These are phyloP conservation scores for Populus ilicifolia DNA, from an alignment of 345 rosid genomes.

Conservation along the genomic window DNA sequence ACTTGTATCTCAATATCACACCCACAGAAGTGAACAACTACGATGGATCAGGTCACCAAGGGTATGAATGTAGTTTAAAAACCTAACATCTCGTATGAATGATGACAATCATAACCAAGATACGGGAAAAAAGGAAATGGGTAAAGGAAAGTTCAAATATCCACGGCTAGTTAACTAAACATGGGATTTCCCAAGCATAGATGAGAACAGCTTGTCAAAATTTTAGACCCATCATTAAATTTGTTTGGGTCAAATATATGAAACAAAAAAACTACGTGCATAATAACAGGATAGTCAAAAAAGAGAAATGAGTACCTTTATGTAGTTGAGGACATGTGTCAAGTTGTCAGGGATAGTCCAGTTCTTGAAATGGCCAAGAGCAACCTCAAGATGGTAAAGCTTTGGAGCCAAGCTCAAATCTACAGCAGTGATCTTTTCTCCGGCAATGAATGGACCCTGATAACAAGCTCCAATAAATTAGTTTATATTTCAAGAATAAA, in stretches of 20 bases:
- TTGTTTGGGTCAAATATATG: background rate
- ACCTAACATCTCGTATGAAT: background rate
- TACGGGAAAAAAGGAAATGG: no score
- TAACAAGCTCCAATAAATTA: constrained; percentile 9
- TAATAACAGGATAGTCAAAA: background rate
- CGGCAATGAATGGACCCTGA: constrained; percentile 79
- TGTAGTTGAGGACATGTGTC: constrained; percentile 57
- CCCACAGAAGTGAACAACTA: background rate
- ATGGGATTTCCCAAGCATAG: no score
- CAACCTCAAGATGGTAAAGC: constrained; percentile 78
- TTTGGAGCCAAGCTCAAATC: constrained; percentile 89
- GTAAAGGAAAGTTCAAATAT: background rate
- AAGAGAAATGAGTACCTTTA: constrained; percentile 33
- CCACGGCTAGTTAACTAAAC: no score
- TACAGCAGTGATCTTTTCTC: constrained; percentile 63
- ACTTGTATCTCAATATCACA: background rate
- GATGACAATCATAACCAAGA: background rate
- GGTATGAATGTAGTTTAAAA: background rate
- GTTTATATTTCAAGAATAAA: background rate
- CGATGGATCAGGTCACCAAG: background rate
- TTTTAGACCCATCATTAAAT: background rate
- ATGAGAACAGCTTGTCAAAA: background rate
- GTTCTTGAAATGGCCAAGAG: constrained; percentile 82
- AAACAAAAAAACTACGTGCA: background rate
- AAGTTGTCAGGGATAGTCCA: constrained; percentile 72